Evolutionary conservation across 108 stramenopile species (phyloP).

Genomic region (Poteriospumella lacustris): DNA sequence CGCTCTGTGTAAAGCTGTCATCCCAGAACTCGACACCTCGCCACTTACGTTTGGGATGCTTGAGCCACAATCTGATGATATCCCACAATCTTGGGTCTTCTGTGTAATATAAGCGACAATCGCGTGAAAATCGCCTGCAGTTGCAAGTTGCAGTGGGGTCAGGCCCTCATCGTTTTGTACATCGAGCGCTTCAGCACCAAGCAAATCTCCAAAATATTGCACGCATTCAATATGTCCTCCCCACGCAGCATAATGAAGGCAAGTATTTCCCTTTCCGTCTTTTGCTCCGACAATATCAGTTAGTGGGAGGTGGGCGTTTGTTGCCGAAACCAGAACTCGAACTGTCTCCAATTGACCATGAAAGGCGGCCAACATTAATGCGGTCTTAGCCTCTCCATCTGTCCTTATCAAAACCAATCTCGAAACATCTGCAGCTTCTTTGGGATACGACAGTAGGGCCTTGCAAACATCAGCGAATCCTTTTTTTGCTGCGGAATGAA

Average conservation of each 20-base stretch:
- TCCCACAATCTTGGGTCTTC: background rate
- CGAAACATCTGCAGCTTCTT: background rate
- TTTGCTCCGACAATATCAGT: background rate
- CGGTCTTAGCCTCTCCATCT: no score
- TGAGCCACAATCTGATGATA: no score
- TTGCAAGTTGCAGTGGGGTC: background rate
- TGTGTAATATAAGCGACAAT: background rate
- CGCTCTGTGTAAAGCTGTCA: background rate
- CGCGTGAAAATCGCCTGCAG: background rate
- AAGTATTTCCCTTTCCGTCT: background rate
- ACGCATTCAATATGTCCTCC: background rate
- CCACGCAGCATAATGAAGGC: background rate
- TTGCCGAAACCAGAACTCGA: background rate
- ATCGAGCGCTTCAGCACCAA: background rate
- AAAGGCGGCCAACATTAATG: background rate
- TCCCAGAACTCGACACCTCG: no score
- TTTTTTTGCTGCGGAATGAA: slow-evolving; percentile 6
- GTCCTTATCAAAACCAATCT: background rate
- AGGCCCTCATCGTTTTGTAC: background rate
- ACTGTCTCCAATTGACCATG: background rate
- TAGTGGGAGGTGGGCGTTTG: background rate
- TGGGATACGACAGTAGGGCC: background rate
- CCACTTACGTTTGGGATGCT: no score
- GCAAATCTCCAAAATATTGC: background rate
- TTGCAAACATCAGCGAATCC: background rate